Percentiles rank a stretch among this genome's conserved stretches.
Conservation (phyloP, 1,284 basidiomycete genomes). For the Fomes fomentarius region DNA sequence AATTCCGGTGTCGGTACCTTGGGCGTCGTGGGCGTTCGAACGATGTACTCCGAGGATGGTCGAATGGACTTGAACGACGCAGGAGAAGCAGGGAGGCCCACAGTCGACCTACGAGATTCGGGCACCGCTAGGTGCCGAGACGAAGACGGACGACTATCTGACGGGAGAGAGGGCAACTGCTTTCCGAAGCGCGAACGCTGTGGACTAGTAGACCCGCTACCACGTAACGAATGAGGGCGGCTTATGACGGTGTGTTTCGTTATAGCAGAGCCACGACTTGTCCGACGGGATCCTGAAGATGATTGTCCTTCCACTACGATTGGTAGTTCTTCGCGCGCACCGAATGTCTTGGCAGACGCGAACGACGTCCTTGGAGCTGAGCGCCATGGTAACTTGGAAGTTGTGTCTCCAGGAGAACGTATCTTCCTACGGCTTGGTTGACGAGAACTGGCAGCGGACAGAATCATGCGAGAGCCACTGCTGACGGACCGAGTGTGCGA, state of each 20-base stretch:
- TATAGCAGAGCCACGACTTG: constrained; percentile 4
- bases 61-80: constrained; percentile 1
- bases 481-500: constrained; percentile 7
- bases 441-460: constrained; percentile 5
- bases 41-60: constrained; percentile 5
- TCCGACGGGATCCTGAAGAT: neutral
- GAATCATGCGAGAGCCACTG: constrained; percentile 2
- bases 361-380: constrained; percentile 18
- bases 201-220: constrained; percentile 3
- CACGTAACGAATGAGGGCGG: constrained; percentile 18
- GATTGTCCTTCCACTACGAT: constrained; percentile 20
- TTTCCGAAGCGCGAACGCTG: constrained; percentile 2
- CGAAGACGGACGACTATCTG: neutral
- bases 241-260: constrained; percentile 18
- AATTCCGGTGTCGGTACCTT: neutral
- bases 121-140: constrained; percentile 15
- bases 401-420: constrained; percentile 19
- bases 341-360: constrained; percentile 21
- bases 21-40: constrained; percentile 7
- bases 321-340: constrained; percentile 20
- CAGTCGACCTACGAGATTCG: constrained; percentile 5
- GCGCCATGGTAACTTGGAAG: constrained; percentile 16
- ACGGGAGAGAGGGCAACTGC: constrained; percentile 3
- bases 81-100: neutral
- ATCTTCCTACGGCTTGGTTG: constrained; percentile 13